Evolutionary conservation across 1,139 yeast species (phyloP), one percentile per base, ranked within the genome.

Genomic region (Pneumocystis oryctolagi): DNA sequence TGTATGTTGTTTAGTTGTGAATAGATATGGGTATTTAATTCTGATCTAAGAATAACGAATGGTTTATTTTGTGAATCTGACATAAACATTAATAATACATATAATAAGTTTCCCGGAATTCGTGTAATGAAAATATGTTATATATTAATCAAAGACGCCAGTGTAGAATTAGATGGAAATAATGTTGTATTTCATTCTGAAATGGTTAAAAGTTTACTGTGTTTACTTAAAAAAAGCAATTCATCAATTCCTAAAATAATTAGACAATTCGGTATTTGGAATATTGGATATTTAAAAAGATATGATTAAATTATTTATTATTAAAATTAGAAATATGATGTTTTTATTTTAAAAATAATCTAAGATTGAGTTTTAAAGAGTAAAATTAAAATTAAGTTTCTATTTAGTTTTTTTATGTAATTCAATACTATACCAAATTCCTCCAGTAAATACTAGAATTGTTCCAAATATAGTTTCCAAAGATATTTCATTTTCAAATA

Each of bases 381-480:
- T 18, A 35, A 40, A 34, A 12, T 14, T 18, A n/a, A 9, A 20
- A 18, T 34, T 40, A 57, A 20, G 9, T 34, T 53, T 53, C 55
- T 25, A 35, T 60, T 25, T 28, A 37, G 18, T 14, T 28, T 62
- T 64, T 61, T 53, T 61, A 59, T 28, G 58, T 56, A 53, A 61
- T 62, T 25, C 67, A 59, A 3, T 62, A 56, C 20, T 65, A 59
- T 84, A 84, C 60, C 80, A 67, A 5, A 78, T 69, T 0, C 85
- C 83, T 1, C 89, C 88, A 0, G 69, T 62, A 66, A 83, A 78
- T 20, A 84, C 87, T 62, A 80, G 63, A 1, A 68, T 63, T 1
- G 82, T 78, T 0, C 89, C 89, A 3, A 77, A 70, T 67, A 63
- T 77, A 77, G 64, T 77, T 66, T 60, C 68, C 16, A 55, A 57